Evolutionary conservation across 257 asterid species (phyloP).

Genomic region (Mitragyna speciosa): DNA sequence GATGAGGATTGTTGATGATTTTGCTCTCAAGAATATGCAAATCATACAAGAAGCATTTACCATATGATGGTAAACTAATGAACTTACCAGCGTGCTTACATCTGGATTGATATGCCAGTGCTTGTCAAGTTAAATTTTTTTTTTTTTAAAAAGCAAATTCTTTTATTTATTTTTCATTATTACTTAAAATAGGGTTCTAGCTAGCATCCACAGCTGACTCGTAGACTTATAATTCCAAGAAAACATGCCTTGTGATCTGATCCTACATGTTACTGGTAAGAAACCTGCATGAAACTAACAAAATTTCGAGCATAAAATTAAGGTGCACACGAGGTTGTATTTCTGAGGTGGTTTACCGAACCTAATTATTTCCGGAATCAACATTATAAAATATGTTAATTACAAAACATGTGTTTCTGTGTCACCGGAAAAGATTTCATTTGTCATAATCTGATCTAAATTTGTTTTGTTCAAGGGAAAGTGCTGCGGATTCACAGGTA

Average conservation of each 20-base stretch:
- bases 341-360: conserved; percentile 22
- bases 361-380: not conserved
- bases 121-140: too few relatives aligned
- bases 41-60: not conserved
- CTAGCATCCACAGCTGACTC: not conserved
- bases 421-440: not conserved
- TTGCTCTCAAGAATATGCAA: not conserved
- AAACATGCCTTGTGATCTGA: not conserved
- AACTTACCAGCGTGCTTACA: not conserved
- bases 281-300: not conserved
- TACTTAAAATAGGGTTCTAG: not conserved
- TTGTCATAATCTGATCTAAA: not conserved
- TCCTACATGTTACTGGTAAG: not conserved
- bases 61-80: not conserved
- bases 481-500: not conserved
- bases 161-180: not conserved
- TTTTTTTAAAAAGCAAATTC: too few relatives aligned
- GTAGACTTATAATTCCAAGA: not conserved
- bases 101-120: not conserved
- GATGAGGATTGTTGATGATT: not conserved
- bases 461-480: not conserved
- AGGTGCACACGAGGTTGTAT: not conserved
- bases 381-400: not conserved
- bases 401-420: not conserved
- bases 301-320: not conserved